These are phyloP conservation scores for Remersonia thermophila DNA, from an alignment of 2,329 filamentous ascomycete species.

Conservation along the genomic window DNA sequence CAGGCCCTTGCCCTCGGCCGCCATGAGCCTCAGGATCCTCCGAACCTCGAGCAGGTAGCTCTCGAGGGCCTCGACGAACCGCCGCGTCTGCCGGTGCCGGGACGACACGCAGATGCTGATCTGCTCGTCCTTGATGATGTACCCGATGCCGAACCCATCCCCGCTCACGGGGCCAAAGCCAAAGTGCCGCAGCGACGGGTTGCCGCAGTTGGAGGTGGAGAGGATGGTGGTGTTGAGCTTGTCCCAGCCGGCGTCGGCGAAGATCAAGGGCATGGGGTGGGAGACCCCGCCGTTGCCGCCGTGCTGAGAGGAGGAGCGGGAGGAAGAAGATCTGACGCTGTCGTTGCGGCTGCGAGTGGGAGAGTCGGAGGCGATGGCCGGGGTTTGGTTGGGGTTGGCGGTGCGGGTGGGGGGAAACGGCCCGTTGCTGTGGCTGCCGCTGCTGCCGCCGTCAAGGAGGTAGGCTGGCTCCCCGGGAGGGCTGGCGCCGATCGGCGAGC, in stretches of 20 bases:
- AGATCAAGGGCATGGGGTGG: conserved; percentile 59
- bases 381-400: neutral
- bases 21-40: conserved; percentile 63
- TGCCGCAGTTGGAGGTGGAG: conserved; percentile 97
- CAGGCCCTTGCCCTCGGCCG: conserved; percentile 30
- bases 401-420: conserved; percentile 19
- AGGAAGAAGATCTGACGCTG: neutral
- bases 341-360: conserved; percentile 23
- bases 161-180: conserved; percentile 91
- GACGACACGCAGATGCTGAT: conserved; percentile 86
- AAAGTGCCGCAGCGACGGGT: conserved; percentile 87
- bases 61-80: conserved; percentile 82
- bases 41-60: conserved; percentile 84
- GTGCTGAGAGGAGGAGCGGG: conserved; percentile 3
- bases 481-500: conserved; percentile 34
- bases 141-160: conserved; percentile 93
- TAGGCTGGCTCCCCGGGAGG: conserved; percentile 34
- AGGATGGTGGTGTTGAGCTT: conserved; percentile 89
- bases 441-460: conserved; percentile 23
- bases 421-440: too few relatives aligned
- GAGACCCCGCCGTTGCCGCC: conserved; percentile 21
- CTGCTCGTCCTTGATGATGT: conserved; percentile 93
- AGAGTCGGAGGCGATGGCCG: neutral
- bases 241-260: conserved; percentile 85
- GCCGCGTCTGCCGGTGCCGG: conserved; percentile 85